Conservation (phyloP, 2,329 filamentous ascomycete genomes). For the Fusarium zealandicum region DNA sequence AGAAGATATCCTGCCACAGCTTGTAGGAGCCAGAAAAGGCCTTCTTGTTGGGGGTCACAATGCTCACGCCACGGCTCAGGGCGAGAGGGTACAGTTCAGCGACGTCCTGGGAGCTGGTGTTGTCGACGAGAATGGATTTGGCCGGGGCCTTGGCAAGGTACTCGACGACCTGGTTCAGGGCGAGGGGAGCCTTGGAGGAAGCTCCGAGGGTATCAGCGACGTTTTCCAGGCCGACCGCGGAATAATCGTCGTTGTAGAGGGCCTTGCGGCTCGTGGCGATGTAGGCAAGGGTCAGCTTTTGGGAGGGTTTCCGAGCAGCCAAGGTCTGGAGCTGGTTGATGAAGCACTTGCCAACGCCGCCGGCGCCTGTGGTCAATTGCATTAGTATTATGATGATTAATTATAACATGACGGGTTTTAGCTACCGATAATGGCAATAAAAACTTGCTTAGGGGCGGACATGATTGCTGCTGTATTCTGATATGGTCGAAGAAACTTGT, state of each 20-base stretch:
- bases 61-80: conserved; percentile 80
- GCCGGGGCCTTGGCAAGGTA: conserved; percentile 81
- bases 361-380: conserved; percentile 68
- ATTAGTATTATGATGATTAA: conserved; percentile 17
- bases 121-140: conserved; percentile 88
- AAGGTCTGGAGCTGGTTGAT: conserved; percentile 79
- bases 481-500: conserved; percentile 30
- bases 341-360: conserved; percentile 92
- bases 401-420: neutral
- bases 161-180: conserved; percentile 73
- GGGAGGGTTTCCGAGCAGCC: conserved; percentile 69
- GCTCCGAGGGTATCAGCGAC: conserved; percentile 68
- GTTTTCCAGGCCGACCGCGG: conserved; percentile 67
- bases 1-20: conserved; percentile 89
- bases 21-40: conserved; percentile 84
- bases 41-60: conserved; percentile 99
- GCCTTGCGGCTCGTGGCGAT: conserved; percentile 86
- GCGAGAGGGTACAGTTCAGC: conserved; percentile 84
- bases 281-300: conserved; percentile 80
- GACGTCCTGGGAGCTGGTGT: conserved; percentile 89
- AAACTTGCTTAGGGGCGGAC: conserved; percentile 56
- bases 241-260: conserved; percentile 76
- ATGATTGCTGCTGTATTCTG: conserved; percentile 44
- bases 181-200: conserved; percentile 69
- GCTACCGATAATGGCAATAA: conserved; percentile 61